phyloP scores from a whole-genome alignment of 768 basidiomycete species.

The Cystoderma amianthinum region DNA sequence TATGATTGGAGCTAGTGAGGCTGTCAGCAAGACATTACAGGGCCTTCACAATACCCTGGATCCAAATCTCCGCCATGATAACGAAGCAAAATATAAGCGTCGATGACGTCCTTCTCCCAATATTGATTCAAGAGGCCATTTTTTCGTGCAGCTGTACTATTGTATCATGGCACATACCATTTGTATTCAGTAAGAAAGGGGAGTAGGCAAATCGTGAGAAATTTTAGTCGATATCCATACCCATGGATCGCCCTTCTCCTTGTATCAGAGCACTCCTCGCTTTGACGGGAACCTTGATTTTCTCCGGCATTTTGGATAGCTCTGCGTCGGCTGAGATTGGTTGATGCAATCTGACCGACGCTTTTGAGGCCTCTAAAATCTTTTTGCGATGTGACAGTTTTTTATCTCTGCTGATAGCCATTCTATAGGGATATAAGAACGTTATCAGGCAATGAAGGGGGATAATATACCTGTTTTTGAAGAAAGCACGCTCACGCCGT shows the following conservation, averaged over 20 bases:
- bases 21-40: conserved; percentile 90
- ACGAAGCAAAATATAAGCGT: conserved; percentile 92
- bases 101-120: too few relatives aligned
- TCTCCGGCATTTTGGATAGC: conserved; percentile 56
- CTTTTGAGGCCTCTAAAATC: conserved; percentile 46
- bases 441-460: not conserved
- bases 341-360: conserved; percentile 59
- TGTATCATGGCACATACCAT: conserved; percentile 2
- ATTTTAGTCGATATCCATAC: conserved; percentile 76
- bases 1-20: conserved; percentile 97
- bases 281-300: conserved; percentile 67
- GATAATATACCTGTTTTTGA: conserved; percentile 72
- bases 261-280: conserved; percentile 67
- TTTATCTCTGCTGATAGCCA: conserved; percentile 79
- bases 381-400: conserved; percentile 69
- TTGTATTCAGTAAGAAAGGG: conserved; percentile 5
- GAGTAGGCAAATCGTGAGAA: not conserved
- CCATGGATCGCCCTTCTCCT: conserved; percentile 85
- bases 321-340: conserved; percentile 43
- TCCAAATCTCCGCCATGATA: conserved; percentile 74
- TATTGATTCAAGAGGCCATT: not conserved
- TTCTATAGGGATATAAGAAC: conserved; percentile 42
- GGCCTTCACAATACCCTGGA: conserved; percentile 93
- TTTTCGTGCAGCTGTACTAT: not conserved
- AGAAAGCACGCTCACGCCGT: conserved; percentile 90